Base-by-base conservation (phyloP, 2,329 filamentous ascomycete species). In the Aspergillus brasiliensis region DNA sequence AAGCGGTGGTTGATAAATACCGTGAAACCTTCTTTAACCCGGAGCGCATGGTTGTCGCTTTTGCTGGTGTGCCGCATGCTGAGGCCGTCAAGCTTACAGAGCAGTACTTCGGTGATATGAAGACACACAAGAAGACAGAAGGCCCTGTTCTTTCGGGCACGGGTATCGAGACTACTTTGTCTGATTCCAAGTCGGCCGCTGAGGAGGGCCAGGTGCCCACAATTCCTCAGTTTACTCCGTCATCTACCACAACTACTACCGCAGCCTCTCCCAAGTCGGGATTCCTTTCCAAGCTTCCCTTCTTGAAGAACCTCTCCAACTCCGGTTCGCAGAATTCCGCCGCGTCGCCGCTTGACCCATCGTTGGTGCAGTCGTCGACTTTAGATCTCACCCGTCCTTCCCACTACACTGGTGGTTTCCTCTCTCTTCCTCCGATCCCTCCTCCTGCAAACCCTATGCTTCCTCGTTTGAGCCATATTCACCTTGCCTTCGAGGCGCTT, bases 401-500 rank as follows among this genome's bases (percentile, higher is more conserved):
- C 8, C 89, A 89, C 72, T 99, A 99, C 78, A 98, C 94, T 0
- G 95, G 95, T 70, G 95, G 95, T 57, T 97, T 96, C 80, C 86
- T 97, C 61, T 89, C 91, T 1, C 87, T 97, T 10, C 92, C 92
- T 1, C 83, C 88, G 0, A 89, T 95, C 51, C 91, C 92, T 3
- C 89, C 90, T 0, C 91, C 91, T 0, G 80, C 84, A 1, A 93
- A 91, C 77, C 91, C 92, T 25, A 88, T 88, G 71, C 82, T 91
- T 59, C 92, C 91, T 28, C 86, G 88, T 57, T 88, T 97, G 67
- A 96, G 91, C 19, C 91, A 99, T 77, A 93, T 99, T 69, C 92
- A 98, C 80, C 85, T 99, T 66, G 93, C 92, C 59, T 98, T 99
- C 70, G 95, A 99, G 81, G 93, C 92, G 25, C 86, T 97, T 1